Conservation (phyloP, 495 filamentous ascomycete genomes). For the Aspergillus asperescens region DNA sequence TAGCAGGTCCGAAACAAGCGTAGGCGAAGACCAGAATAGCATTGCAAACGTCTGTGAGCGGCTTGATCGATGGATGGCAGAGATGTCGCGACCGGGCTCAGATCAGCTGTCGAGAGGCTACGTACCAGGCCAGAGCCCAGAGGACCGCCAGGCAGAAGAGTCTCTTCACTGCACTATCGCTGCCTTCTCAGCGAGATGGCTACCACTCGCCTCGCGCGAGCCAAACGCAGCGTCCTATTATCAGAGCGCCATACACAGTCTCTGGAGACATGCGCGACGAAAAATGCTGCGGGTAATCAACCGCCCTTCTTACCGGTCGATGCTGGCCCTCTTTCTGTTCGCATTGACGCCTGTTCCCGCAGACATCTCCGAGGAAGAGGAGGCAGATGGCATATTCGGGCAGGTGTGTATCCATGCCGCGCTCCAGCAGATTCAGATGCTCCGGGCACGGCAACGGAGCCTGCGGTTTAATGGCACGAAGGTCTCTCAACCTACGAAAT, state of each 20-base stretch:
- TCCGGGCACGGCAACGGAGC: conserved; percentile 4
- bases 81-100: neutral
- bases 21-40: neutral
- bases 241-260: neutral
- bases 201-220: neutral
- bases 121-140: neutral
- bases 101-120: neutral
- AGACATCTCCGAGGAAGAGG: neutral
- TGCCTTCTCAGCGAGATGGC: conserved; percentile 1
- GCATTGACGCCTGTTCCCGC: conserved; percentile 7
- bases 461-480: conserved; percentile 8
- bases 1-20: neutral
- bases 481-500: neutral
- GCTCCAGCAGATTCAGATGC: conserved; percentile 4
- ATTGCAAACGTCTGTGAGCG: neutral
- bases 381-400: conserved; percentile 1
- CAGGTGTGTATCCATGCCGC: conserved; percentile 7
- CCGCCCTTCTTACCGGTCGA: conserved; percentile 3
- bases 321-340: conserved; percentile 3
- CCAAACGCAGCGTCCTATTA: neutral
- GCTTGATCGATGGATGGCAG: conserved; percentile 6
- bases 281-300: conserved; percentile 9
- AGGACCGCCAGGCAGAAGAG: conserved; percentile 5
- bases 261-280: conserved; percentile 4
- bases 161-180: conserved; percentile 1